These are phyloP conservation scores for Cicer bijugum DNA, from an alignment of 306 rosid genomes.

Conservation along the genomic window DNA sequence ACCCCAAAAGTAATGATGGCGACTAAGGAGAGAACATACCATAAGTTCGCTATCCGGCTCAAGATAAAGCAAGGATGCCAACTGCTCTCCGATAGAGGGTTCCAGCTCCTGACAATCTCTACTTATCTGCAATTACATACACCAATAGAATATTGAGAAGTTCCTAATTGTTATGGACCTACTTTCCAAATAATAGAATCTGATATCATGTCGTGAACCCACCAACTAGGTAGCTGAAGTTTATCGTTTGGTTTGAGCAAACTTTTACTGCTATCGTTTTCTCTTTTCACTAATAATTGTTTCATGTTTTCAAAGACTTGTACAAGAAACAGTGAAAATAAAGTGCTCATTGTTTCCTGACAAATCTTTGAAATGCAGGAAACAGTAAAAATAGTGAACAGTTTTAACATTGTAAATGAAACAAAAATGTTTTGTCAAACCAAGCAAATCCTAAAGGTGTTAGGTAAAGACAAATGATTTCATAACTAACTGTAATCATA, in stretches of 20 bases:
- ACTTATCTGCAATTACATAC: conserved; percentile 77
- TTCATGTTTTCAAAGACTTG: conserved; percentile 9
- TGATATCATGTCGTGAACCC: neutral
- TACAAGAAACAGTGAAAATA: neutral
- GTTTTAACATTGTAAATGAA: neutral
- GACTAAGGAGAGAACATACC: conserved; percentile 59
- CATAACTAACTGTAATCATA: neutral
- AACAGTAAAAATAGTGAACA: neutral
- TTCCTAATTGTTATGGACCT: conserved; percentile 7
- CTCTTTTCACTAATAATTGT: neutral
- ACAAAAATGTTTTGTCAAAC: neutral
- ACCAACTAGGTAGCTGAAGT: neutral
- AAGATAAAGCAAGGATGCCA: conserved; percentile 93
- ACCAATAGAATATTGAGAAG: conserved; percentile 31
- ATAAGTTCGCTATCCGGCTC: conserved; percentile 99
- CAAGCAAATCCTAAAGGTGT: neutral
- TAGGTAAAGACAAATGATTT: conserved; percentile 16
- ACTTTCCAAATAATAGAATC: conserved; percentile 1
- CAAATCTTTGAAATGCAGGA: neutral
- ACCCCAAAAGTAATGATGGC: conserved; percentile 4
- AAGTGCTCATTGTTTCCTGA: neutral
- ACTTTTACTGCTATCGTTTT: neutral
- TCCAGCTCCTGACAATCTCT: conserved; percentile 99
- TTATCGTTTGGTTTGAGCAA: neutral
- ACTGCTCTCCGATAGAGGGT: conserved; percentile 89